Base-by-base conservation (phyloP, 1,284 basidiomycete species). In the Sporisorium exsertum region DNA sequence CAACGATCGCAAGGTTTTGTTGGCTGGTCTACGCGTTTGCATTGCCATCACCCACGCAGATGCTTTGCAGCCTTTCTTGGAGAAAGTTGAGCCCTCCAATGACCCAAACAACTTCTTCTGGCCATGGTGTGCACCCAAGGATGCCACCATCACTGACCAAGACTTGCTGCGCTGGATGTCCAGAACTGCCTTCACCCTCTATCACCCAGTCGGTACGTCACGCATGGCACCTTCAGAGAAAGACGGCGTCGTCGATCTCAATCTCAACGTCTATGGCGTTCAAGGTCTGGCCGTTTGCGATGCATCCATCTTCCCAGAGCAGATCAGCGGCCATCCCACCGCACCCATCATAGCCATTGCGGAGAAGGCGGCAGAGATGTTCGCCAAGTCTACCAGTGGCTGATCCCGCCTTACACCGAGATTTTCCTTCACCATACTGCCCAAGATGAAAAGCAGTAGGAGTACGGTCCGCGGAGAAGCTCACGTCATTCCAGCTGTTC, bases 211-310 rank as follows among this genome's bases (percentile, higher is more conserved):
- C 5, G 47, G 47, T 32, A 50, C 47, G 9, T 24, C 47, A 8
- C 47, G 47, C 27, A 50, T 50, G 47, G 10, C 47, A 32, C 16
- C 27, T 18, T 27, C 26, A 27, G 16, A n/a, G 27, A 26, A 27
- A 8, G 27, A 50, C 16, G 47, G 47, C n/a, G 47, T 50, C 15
- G 27, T 50, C 26, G 47, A 50, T 13, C 26, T 32, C 6, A 16
- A 50, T 27, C 47, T 50, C 47, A 50, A 50, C 47, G 47, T 50
- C 18, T 32, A 29, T 26, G 29, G 29, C 27, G 47, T 50, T 9
- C 9, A 50, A 9, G 67, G 65, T 27, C 33, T 64, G 18, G 56
- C 52, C 12, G 45, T 70, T 24, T 32, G 58, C 12, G 68, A 63
- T 7, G 67, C 64, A n/a, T 57, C 57, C 0, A 50, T 59, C 24